A percentile compares a stretch with the other conserved stretches of the same genome.
Conservation (phyloP, 2,329 filamentous ascomycete species). For the Phoma sp. region DNA sequence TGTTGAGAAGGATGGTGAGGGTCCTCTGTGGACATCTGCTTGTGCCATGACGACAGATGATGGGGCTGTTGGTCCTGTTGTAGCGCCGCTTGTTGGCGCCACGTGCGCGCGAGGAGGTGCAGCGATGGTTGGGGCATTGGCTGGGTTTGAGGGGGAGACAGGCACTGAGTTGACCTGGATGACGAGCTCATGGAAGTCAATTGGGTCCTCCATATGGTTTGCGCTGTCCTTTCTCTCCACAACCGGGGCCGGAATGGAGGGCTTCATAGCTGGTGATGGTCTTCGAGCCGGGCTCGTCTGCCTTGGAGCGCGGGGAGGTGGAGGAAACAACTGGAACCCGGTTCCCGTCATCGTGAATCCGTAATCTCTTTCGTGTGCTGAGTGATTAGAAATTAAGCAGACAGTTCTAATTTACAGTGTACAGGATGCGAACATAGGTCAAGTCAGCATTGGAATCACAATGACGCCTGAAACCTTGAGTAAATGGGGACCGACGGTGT, state of each 20-base stretch:
- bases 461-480: conserved; percentile 1
- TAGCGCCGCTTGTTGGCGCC: conserved; percentile 29
- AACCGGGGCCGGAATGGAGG: conserved; percentile 39
- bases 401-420: not conserved
- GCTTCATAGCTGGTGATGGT: conserved; percentile 34
- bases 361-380: not conserved
- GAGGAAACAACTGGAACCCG: conserved; percentile 50
- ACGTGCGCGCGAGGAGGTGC: conserved; percentile 41
- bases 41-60: conserved; percentile 27
- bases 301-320: conserved; percentile 44
- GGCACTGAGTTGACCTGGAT: conserved; percentile 51
- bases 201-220: conserved; percentile 37
- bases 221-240: conserved; percentile 41
- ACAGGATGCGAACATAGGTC: not conserved
- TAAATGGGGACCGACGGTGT: conserved; percentile 27
- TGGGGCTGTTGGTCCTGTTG: conserved; percentile 28
- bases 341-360: conserved; percentile 43
- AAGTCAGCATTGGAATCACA: conserved; percentile 3
- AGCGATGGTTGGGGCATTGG: conserved; percentile 29
- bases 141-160: conserved; percentile 40
- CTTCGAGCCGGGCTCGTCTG: conserved; percentile 43
- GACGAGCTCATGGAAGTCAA: conserved; percentile 50
- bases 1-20: conserved; percentile 19
- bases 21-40: conserved; percentile 28
- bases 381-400: conserved; percentile 12